Evolutionary conservation across 768 basidiomycete genomes (phyloP), one percentile per base, ranked within the genome.

Genomic region (Boletellus ananiceps): DNA sequence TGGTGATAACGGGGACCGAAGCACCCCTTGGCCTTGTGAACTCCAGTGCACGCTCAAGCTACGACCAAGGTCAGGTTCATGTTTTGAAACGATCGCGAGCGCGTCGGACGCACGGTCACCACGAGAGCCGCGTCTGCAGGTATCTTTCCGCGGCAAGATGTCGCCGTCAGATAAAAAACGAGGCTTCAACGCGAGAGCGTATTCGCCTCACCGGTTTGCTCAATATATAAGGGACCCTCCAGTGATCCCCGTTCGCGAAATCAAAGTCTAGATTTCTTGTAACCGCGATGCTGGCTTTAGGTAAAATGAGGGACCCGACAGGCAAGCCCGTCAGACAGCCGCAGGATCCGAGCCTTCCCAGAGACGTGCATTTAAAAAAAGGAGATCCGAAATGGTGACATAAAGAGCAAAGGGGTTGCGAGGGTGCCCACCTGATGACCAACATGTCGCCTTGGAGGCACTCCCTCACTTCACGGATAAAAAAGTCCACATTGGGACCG

Each of bases 401-500:
- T 40, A 23, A 32, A 31, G 47, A 5, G 16, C 44, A 40, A 9
- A 42, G 27, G 14, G 23, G 8, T n/a, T 4, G 2, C 12, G 8
- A 36, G 15, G 27, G 16, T 27, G 36, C 65, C 47, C 43, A 78
- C 78, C 78, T 72, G 43, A 80, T 68, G 50, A 80, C 70, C 44
- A 77, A 64, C 73, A 80, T 73, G 49, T 79, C 77, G 14, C 88
- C 88, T 50, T 65, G 73, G 34, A 88, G 64, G 56, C 83, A 83
- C 65, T 90, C 89, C 52, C 88, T 76, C 21, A 78, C 80, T 69
- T 92, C 88, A 54, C 88, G 79, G 18, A 92, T 78, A 63, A 91
- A 88, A 69, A 91, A 92, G 66, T 92, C 89, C 71, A 83, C 84
- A 68, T 88, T 91, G 1, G 88, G 79, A 51, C 70, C 74, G 16